These are phyloP conservation scores for Austroboletus eburneus DNA, from an alignment of 768 basidiomycete species.

Conservation along the genomic window DNA sequence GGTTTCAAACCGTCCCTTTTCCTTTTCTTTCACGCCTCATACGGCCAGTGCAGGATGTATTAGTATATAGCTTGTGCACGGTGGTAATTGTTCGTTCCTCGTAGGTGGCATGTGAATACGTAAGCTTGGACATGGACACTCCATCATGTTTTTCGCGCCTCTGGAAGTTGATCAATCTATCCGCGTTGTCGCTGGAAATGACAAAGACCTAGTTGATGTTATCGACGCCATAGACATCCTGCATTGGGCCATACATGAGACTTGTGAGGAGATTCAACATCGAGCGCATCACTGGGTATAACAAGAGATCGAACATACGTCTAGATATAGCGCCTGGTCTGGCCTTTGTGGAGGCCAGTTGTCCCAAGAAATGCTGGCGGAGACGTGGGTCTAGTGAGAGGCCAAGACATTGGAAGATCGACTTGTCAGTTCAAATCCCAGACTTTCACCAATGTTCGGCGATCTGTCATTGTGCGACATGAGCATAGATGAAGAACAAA, in stretches of 20 bases:
- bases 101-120: slow-evolving; percentile 54
- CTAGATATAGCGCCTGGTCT: slow-evolving; percentile 17
- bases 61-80: no score
- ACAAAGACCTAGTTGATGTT: neutral
- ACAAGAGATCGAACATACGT: slow-evolving; percentile 27
- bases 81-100: neutral
- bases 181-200: slow-evolving; percentile 19
- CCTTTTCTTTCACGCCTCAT: no score
- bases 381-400: no score
- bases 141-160: slow-evolving; percentile 45
- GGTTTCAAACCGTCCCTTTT: no score
- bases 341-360: slow-evolving; percentile 4
- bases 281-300: slow-evolving; percentile 40
- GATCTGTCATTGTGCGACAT: no score
- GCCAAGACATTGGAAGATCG: no score
- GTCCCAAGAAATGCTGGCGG: no score
- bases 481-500: slow-evolving; percentile 41
- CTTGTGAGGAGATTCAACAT: slow-evolving; percentile 39
- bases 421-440: no score
- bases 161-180: slow-evolving; percentile 37
- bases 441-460: no score
- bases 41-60: no score
- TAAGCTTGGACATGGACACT: slow-evolving; percentile 43
- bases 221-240: slow-evolving; percentile 32
- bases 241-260: slow-evolving; percentile 42